Evolutionary conservation across 495 filamentous ascomycete genomes (phyloP).

Genomic region (Neurospora terricola): DNA sequence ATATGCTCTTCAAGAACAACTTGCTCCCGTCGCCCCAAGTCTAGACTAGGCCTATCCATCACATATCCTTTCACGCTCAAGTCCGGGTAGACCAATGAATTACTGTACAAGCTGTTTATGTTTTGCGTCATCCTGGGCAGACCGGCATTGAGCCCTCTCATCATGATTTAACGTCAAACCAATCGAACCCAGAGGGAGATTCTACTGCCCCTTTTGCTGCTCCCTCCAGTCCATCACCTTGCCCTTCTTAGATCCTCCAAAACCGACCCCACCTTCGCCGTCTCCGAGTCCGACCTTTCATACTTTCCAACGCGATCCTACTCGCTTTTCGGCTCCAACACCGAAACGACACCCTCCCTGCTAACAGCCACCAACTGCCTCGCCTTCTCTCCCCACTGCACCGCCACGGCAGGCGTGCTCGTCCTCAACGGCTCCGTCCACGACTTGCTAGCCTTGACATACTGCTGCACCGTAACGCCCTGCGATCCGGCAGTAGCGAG

Average conservation of each 20-base stretch:
- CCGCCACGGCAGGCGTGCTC: constrained; percentile 60
- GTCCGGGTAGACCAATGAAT: neutral
- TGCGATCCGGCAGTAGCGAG: constrained; percentile 71
- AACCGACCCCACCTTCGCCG: neutral
- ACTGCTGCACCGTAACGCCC: constrained; percentile 79
- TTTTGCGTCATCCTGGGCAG: neutral
- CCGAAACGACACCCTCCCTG: constrained; percentile 60
- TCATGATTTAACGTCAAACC: neutral
- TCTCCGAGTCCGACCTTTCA: neutral
- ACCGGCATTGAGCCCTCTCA: neutral
- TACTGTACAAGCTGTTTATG: neutral
- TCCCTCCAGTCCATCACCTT: neutral
- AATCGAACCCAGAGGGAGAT: neutral
- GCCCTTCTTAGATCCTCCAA: neutral
- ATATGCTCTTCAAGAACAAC: neutral
- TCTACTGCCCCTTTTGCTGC: neutral
- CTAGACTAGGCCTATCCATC: neutral
- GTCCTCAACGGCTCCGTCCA: constrained; percentile 82
- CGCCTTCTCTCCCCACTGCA: constrained; percentile 70
- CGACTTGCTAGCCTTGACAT: constrained; percentile 66
- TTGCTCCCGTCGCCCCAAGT: neutral
- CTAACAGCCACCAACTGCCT: constrained; percentile 64
- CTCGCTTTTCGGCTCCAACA: constrained; percentile 37
- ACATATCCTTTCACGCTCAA: neutral
- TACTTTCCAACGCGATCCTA: neutral